These are phyloP conservation scores for Cardamine chenopodiifolia DNA, from an alignment of 345 rosid species.

Conservation along the genomic window DNA sequence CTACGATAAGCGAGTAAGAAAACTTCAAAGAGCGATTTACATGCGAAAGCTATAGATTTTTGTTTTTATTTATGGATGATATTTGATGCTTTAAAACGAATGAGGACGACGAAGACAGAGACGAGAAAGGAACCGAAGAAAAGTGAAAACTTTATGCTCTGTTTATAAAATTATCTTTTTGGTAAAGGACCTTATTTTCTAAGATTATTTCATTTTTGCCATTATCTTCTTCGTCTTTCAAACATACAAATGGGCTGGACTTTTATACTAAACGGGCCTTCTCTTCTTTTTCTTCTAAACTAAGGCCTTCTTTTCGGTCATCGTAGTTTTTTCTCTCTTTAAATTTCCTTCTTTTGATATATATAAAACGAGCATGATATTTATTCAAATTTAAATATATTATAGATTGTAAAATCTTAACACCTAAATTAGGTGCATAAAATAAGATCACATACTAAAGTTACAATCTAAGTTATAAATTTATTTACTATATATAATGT, in stretches of 20 bases:
- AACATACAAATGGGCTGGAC: background rate
- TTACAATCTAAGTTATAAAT: too few species aligned
- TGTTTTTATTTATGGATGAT: background rate
- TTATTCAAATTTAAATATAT: too few species aligned
- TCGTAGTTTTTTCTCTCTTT: background rate
- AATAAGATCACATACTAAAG: too few species aligned
- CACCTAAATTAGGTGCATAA: too few species aligned
- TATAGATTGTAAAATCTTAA: too few species aligned
- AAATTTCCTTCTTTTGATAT: too few species aligned
- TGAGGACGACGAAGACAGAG: slow-evolving; percentile 42
- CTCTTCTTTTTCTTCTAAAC: background rate
- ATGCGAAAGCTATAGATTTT: slow-evolving; percentile 39
- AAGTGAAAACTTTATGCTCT: slow-evolving; percentile 45
- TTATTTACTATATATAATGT: too few species aligned
- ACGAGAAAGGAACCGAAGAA: slow-evolving; percentile 39
- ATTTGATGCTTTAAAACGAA: slow-evolving; percentile 38
- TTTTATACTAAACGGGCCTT: background rate
- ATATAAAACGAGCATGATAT: too few species aligned
- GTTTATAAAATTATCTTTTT: slow-evolving; percentile 30
- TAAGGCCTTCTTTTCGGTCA: background rate
- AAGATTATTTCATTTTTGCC: slow-evolving; percentile 39
- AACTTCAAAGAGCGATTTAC: slow-evolving; percentile 42
- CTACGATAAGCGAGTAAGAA: slow-evolving; percentile 30
- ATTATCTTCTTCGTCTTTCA: slow-evolving; percentile 20
- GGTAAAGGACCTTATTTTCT: slow-evolving; percentile 32